Percentiles rank a stretch among this genome's conserved stretches.
phyloP scores from a whole-genome alignment of 345 rosid genomes.

The Citropsis articulata region DNA sequence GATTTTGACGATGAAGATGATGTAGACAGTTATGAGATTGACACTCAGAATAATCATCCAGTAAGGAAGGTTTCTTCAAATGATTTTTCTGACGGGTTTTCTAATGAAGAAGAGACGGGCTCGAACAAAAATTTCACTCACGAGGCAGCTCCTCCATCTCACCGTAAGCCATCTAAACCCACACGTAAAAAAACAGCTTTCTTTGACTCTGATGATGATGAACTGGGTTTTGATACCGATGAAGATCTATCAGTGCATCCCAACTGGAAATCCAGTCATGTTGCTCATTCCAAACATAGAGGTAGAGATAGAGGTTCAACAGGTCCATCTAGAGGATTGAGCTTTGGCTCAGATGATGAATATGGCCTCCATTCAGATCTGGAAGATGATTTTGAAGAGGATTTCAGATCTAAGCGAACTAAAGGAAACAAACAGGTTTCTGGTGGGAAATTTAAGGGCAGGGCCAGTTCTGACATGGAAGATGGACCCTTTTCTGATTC shows the following conservation, averaged over 20 bases:
- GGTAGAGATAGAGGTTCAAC: conserved; percentile 31
- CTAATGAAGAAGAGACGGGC: conserved; percentile 39
- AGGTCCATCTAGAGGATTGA: conserved; percentile 38
- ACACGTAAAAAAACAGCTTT: conserved; percentile 27
- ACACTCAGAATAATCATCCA: conserved; percentile 34
- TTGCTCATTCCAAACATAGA: conserved; percentile 42
- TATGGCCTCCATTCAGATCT: conserved; percentile 52
- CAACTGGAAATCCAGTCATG: conserved; percentile 75
- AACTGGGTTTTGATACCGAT: conserved; percentile 51
- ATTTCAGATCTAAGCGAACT: conserved; percentile 26
- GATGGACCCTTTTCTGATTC: conserved; percentile 44
- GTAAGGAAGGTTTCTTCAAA: conserved; percentile 31
- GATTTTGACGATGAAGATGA: conserved; percentile 96
- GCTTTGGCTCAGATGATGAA: conserved; percentile 75
- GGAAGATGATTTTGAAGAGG: conserved; percentile 41
- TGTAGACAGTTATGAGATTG: conserved; percentile 85
- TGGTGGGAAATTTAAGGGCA: conserved; percentile 30
- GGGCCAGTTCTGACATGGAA: conserved; percentile 27
- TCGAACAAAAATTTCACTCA: conserved; percentile 18
- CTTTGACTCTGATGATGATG: conserved; percentile 47
- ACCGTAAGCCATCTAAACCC: conserved; percentile 30
- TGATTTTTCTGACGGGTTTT: conserved; percentile 43
- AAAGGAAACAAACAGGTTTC: conserved; percentile 26
- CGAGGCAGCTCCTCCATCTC: conserved; percentile 27
- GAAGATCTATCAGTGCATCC: conserved; percentile 54